These are phyloP conservation scores for Parastagonospora nodorum DNA, from an alignment of 2,329 filamentous ascomycete genomes.

Conservation along the genomic window DNA sequence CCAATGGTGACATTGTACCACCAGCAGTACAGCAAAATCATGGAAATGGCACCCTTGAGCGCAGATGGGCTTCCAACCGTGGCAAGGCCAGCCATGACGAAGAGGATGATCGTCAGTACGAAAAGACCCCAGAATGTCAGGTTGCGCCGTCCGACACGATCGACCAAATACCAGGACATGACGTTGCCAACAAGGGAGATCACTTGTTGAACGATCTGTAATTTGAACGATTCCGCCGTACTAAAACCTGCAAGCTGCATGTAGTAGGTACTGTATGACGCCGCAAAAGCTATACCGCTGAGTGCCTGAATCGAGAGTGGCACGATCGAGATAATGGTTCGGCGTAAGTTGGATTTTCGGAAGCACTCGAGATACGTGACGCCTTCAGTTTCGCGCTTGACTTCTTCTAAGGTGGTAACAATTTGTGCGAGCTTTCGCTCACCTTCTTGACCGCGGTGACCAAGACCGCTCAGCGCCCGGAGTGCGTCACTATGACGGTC, in stretches of 20 bases:
- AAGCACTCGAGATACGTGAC: slow-evolving; percentile 81
- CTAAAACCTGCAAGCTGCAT: slow-evolving; percentile 49
- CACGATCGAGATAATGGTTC: slow-evolving; percentile 69
- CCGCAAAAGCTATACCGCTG: slow-evolving; percentile 26
- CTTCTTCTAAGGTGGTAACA: slow-evolving; percentile 41
- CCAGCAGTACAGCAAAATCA: slow-evolving; percentile 52
- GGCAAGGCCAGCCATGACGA: slow-evolving; percentile 52
- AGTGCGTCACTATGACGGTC: slow-evolving; percentile 64
- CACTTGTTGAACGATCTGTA: slow-evolving; percentile 58
- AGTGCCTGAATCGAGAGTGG: slow-evolving; percentile 50
- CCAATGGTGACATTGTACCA: slow-evolving; percentile 85
- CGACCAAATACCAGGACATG: slow-evolving; percentile 78
- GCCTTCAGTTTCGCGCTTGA: slow-evolving; percentile 54
- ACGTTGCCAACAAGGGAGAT: slow-evolving; percentile 67
- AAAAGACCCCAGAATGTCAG: slow-evolving; percentile 73
- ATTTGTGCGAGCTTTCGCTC: slow-evolving; percentile 26
- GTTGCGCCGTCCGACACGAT: slow-evolving; percentile 72
- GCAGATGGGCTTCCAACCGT: slow-evolving; percentile 55
- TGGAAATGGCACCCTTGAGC: slow-evolving; percentile 51
- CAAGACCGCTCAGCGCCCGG: slow-evolving; percentile 23
- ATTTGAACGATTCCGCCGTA: slow-evolving; percentile 43
- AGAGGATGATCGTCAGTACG: slow-evolving; percentile 68
- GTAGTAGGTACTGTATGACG: slow-evolving; percentile 50
- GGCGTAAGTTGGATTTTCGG: slow-evolving; percentile 72
- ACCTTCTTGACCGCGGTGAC: slow-evolving; percentile 18